Conservation (phyloP, 805 yeast genomes). For the Candida alai region DNA sequence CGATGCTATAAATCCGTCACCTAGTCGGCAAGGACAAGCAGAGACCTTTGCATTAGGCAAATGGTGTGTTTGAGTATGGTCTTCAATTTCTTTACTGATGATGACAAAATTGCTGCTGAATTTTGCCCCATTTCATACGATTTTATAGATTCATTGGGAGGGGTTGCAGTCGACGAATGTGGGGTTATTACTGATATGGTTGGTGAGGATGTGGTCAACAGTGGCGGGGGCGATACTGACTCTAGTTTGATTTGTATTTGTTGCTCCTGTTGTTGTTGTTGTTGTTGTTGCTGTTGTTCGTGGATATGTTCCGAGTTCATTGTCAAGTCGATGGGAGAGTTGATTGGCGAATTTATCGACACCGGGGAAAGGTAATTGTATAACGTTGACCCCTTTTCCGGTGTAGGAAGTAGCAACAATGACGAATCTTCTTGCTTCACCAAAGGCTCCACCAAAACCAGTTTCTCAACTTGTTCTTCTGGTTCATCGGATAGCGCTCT, state of each 20-base stretch:
- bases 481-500: not conserved
- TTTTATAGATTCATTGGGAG: slow-evolving; percentile 6
- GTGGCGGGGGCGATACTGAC: slow-evolving; percentile 5
- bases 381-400: not conserved
- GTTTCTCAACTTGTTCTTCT: slow-evolving; percentile 2
- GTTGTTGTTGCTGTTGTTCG: slow-evolving; percentile 11
- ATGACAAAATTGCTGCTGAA: slow-evolving; percentile 42
- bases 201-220: slow-evolving; percentile 3
- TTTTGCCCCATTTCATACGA: slow-evolving; percentile 41
- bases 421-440: slow-evolving; percentile 1
- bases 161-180: slow-evolving; percentile 10
- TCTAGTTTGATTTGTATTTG: not conserved
- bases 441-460: not conserved
- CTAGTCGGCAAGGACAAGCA: slow-evolving; percentile 21
- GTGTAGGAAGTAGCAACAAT: not conserved
- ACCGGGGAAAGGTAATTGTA: slow-evolving; percentile 40
- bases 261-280: slow-evolving; percentile 9
- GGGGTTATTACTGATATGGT: slow-evolving; percentile 8
- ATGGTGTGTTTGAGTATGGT: not conserved
- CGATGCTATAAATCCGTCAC: slow-evolving; percentile 27
- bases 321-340: slow-evolving; percentile 38
- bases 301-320: slow-evolving; percentile 11
- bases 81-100: not conserved
- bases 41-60: slow-evolving; percentile 21
- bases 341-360: slow-evolving; percentile 36